These are phyloP conservation scores for Sugiyamaella grinbergsii DNA, from an alignment of 1,139 yeast genomes.

Conservation along the genomic window DNA sequence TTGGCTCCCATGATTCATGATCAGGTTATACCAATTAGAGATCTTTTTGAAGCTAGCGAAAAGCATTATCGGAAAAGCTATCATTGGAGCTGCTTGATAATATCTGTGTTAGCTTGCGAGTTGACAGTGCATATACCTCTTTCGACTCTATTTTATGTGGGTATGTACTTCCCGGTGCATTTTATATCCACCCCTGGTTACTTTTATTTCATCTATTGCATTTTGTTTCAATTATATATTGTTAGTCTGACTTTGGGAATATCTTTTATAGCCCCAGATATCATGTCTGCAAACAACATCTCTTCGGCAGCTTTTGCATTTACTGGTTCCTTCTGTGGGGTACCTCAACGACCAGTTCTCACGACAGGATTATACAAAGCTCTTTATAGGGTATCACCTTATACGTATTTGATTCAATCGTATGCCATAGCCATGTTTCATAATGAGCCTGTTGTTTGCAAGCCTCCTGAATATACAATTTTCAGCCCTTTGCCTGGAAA, in stretches of 20 bases:
- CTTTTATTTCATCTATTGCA: slow-evolving; percentile 48
- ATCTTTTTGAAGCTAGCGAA: slow-evolving; percentile 63
- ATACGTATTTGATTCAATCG: slow-evolving; percentile 56
- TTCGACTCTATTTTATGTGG: slow-evolving; percentile 38
- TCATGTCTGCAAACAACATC: slow-evolving; percentile 52
- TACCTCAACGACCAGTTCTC: slow-evolving; percentile 49
- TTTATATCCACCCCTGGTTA: slow-evolving; percentile 46
- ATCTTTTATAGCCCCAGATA: slow-evolving; percentile 51
- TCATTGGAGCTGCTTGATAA: slow-evolving; percentile 54
- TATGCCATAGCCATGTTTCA: slow-evolving; percentile 51
- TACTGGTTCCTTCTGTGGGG: slow-evolving; percentile 60
- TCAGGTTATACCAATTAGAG: slow-evolving; percentile 49
- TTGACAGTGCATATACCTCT: slow-evolving; percentile 44
- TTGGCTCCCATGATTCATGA: slow-evolving; percentile 59
- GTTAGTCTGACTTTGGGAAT: slow-evolving; percentile 50
- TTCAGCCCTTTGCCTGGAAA: slow-evolving; percentile 54
- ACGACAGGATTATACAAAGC: slow-evolving; percentile 63
- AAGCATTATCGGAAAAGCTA: slow-evolving; percentile 58
- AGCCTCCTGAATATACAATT: slow-evolving; percentile 48
- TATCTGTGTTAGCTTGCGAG: slow-evolving; percentile 48
- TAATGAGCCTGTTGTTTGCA: slow-evolving; percentile 49
- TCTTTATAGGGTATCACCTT: slow-evolving; percentile 59
- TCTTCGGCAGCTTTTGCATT: slow-evolving; percentile 52
- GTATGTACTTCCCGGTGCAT: slow-evolving; percentile 48
- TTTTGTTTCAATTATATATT: slow-evolving; percentile 51